phyloP scores from a whole-genome alignment of 345 rosid species.

The Jatropha curcas region DNA sequence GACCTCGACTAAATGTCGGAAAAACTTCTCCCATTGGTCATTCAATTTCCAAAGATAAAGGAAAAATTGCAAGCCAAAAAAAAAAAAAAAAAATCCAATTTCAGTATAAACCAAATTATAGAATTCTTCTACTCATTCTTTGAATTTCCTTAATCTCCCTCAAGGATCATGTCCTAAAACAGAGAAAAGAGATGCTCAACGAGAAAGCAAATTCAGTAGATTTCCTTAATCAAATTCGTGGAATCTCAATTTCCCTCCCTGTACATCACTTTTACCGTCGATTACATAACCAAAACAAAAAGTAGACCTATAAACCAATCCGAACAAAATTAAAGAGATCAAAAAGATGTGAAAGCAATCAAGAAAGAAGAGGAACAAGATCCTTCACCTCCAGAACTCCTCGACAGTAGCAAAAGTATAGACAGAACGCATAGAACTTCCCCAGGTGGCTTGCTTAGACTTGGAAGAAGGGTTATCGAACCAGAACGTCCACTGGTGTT shows the following conservation, averaged over 20 bases:
- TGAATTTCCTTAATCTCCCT: neutral
- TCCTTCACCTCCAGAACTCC: constrained; percentile 75
- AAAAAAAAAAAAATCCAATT: too few relatives aligned
- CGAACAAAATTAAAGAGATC: neutral
- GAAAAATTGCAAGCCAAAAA: too few relatives aligned
- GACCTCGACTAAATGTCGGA: too few relatives aligned
- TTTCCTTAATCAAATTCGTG: neutral
- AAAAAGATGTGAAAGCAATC: too few relatives aligned
- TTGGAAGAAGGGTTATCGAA: constrained; percentile 67
- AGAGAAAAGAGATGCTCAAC: neutral
- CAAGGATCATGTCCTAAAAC: too few relatives aligned
- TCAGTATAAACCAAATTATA: too few relatives aligned
- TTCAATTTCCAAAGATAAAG: too few relatives aligned
- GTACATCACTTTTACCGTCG: neutral
- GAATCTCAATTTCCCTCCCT: neutral
- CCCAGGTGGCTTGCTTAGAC: constrained; percentile 65
- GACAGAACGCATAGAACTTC: constrained; percentile 70
- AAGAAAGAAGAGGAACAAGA: neutral
- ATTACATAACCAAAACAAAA: neutral
- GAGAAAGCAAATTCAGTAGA: neutral
- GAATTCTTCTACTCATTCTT: too few relatives aligned
- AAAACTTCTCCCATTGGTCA: too few relatives aligned
- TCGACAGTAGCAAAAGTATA: constrained; percentile 70
- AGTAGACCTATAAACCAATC: neutral
- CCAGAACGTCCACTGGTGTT: constrained; percentile 95